phyloP scores from a whole-genome alignment of 1,284 basidiomycete species.

The Puccinia polysora region DNA sequence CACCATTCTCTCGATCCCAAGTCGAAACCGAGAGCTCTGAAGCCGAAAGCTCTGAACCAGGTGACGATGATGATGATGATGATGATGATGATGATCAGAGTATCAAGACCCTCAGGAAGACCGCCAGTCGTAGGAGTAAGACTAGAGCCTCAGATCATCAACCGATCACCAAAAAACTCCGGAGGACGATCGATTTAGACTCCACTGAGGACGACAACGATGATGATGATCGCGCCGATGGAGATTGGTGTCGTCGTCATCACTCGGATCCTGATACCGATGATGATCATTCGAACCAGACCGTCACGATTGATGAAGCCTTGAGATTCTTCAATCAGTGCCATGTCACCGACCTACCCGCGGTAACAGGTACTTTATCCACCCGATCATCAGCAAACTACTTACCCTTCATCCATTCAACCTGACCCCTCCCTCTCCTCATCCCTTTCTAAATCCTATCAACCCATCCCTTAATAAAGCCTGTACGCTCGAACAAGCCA shows the following conservation, averaged over 20 bases:
- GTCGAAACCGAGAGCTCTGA: too few relatives aligned
- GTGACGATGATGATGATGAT: too few relatives aligned
- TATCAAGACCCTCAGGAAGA: background rate
- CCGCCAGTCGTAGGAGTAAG: background rate
- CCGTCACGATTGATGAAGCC: slow-evolving; percentile 57
- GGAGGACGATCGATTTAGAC: slow-evolving; percentile 1
- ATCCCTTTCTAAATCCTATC: slow-evolving; percentile 19
- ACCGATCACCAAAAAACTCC: slow-evolving; percentile 4
- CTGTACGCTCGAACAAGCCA: slow-evolving; percentile 75
- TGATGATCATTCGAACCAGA: too few relatives aligned
- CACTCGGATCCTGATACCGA: too few relatives aligned
- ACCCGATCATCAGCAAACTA: background rate
- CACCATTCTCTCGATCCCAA: too few relatives aligned
- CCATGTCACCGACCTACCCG: slow-evolving; percentile 69
- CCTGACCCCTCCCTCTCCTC: slow-evolving; percentile 7
- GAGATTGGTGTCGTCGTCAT: too few relatives aligned
- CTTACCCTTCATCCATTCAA: slow-evolving; percentile 45
- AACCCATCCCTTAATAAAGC: slow-evolving; percentile 59
- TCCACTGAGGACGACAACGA: slow-evolving; percentile 40
- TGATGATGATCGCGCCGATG: slow-evolving; percentile 47
- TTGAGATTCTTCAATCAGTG: slow-evolving; percentile 82
- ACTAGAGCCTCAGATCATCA: too few relatives aligned
- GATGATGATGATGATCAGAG: background rate
- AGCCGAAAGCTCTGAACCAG: too few relatives aligned
- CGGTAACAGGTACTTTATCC: slow-evolving; percentile 81